Evolutionary conservation across 2,329 filamentous ascomycete species (phyloP).

Genomic region (Camptophora hylomeconis): DNA sequence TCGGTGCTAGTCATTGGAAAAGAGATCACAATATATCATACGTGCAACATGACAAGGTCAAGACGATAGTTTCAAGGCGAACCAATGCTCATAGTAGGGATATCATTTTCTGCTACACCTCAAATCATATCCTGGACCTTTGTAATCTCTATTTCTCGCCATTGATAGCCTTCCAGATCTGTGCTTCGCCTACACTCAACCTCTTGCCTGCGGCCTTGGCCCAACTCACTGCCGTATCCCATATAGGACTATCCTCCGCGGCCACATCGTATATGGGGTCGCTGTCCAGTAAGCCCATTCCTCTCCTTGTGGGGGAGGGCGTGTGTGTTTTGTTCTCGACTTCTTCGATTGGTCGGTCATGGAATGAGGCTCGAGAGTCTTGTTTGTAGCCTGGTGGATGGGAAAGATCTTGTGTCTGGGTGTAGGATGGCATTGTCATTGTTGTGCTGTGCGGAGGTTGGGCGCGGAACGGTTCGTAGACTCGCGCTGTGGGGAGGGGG

Average conservation of each 20-base stretch:
- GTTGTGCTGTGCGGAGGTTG: conserved; percentile 4
- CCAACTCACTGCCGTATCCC: conserved; percentile 18
- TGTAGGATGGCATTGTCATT: conserved; percentile 5
- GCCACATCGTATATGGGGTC: conserved; percentile 46
- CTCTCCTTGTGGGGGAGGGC: conserved; percentile 7
- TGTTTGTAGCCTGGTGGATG: conserved; percentile 22
- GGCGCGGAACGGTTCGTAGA: conserved; percentile 3
- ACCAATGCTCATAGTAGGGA: no score
- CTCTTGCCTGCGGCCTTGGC: conserved; percentile 17
- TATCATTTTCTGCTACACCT: no score
- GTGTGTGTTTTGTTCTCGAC: conserved; percentile 1
- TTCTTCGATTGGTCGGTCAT: conserved; percentile 9
- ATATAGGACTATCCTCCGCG: conserved; percentile 19
- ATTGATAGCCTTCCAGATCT: conserved; percentile 28
- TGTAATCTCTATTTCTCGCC: conserved; percentile 15
- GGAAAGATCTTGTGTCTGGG: conserved; percentile 12
- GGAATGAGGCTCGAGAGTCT: conserved; percentile 16
- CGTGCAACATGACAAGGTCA: no score
- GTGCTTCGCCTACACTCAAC: conserved; percentile 36
- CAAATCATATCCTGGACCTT: no score
- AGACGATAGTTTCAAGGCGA: no score
- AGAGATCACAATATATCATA: no score
- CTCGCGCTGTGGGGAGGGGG: not conserved
- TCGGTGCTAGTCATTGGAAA: no score
- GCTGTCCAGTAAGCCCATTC: conserved; percentile 24